These are phyloP conservation scores for Zoysia matrella DNA, from an alignment of 202 grass and related monocot species.

Conservation along the genomic window DNA sequence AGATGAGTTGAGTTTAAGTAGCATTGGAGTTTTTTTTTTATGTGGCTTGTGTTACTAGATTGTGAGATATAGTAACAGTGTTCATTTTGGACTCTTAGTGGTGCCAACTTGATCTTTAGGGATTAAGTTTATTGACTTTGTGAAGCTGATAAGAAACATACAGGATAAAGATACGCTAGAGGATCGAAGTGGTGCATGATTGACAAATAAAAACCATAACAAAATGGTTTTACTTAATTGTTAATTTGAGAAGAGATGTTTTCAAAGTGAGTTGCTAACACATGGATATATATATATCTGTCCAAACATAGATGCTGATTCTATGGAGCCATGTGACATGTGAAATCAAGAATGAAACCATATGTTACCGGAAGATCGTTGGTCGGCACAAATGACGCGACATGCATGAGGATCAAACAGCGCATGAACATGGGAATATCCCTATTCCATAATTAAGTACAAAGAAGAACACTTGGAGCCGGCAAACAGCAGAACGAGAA, in stretches of 20 bases:
- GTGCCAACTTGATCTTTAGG: neutral
- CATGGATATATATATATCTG: neutral
- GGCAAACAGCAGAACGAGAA: no score
- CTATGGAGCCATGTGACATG: no score
- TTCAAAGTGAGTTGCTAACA: neutral
- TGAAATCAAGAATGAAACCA: no score
- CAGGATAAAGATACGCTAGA: neutral
- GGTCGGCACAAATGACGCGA: no score
- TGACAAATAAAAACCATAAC: neutral
- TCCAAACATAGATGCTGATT: no score
- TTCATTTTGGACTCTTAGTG: neutral
- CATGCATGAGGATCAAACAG: no score
- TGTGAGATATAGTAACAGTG: neutral
- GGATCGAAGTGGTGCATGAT: neutral
- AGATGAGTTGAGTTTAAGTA: conserved; percentile 5
- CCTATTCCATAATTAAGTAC: no score
- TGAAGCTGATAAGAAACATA: conserved; percentile 8
- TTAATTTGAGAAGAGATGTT: neutral
- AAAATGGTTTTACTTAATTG: neutral
- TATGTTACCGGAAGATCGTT: no score
- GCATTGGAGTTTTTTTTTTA: neutral
- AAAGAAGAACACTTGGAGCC: no score
- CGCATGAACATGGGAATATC: no score
- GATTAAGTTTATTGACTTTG: conserved; percentile 20
- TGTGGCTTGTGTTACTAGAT: neutral